Conservation (phyloP, 345 rosid genomes). For the Eucalyptus sp. region DNA sequence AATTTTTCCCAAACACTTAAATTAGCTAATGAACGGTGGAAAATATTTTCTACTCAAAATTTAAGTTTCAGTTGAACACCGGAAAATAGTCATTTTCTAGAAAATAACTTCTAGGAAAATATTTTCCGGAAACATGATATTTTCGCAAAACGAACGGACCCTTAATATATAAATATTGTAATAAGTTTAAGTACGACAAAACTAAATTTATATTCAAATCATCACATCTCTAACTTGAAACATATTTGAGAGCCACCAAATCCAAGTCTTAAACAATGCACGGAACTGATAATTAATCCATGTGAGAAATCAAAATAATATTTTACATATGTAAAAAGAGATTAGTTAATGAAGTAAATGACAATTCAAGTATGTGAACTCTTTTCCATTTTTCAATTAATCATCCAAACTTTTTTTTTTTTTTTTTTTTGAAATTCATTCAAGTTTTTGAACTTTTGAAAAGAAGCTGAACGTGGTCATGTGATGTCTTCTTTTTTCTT, state of each 20-base stretch:
- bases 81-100: no score
- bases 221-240: background rate
- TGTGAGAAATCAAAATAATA: background rate
- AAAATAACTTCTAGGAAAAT: no score
- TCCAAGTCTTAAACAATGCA: background rate
- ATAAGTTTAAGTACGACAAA: background rate
- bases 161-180: no score
- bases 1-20: no score
- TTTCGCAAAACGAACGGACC: no score
- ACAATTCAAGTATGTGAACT: no score
- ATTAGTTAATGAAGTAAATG: background rate
- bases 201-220: background rate
- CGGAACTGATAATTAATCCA: background rate
- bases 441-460: background rate
- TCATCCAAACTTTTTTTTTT: background rate
- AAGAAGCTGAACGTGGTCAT: background rate
- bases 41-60: no score
- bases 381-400: background rate
- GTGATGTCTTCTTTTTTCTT: background rate
- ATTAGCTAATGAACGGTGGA: no score
- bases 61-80: no score
- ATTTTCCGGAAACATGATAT: no score
- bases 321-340: background rate
- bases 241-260: background rate
- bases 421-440: no score